A percentile compares a stretch with the other conserved stretches of the same genome.
Conservation (phyloP, 202 grass and related monocot species). For the Saccharum hybrid region DNA sequence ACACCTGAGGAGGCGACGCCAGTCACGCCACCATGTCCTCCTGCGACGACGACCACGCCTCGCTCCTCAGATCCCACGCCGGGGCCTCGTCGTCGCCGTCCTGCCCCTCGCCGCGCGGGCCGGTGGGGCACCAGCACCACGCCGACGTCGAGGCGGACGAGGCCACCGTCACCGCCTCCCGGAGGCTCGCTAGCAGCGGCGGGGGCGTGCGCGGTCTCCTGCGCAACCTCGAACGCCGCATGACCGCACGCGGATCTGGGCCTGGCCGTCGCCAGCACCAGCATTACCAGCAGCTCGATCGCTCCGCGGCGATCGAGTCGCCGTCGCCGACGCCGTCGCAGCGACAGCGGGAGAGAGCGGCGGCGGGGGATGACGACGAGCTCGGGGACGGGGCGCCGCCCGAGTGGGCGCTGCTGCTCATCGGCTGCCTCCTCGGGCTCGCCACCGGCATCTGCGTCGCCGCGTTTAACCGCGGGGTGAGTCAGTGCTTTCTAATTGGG, state of each 20-base stretch:
- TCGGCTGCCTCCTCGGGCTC: conserved; percentile 88
- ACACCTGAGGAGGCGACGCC: background rate
- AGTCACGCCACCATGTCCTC: conserved; percentile 14
- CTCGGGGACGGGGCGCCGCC: conserved; percentile 80
- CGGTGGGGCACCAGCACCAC: conserved; percentile 25
- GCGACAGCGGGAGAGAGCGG: conserved; percentile 36
- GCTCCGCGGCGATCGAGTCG: conserved; percentile 25
- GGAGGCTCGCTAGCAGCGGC: conserved; percentile 41
- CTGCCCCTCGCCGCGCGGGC: conserved; percentile 44
- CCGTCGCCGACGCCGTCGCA: too few species aligned
- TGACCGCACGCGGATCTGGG: conserved; percentile 56
- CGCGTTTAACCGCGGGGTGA: conserved; percentile 88
- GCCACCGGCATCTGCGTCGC: conserved; percentile 94
- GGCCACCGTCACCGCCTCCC: conserved; percentile 50
- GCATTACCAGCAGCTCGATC: conserved; percentile 45
- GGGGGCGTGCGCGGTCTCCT: conserved; percentile 68
- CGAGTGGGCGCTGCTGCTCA: conserved; percentile 91
- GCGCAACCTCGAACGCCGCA: conserved; percentile 73
- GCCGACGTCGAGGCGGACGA: conserved; percentile 46
- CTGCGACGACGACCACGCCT: conserved; percentile 45
- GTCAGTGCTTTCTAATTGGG: conserved; percentile 28
- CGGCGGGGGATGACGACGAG: conserved; percentile 61
- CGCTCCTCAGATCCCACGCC: conserved; percentile 51
- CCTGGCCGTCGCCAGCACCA: conserved; percentile 43
- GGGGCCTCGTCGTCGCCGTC: conserved; percentile 5